Base-by-base conservation (phyloP, 148 eudicot species). In the Bassia scoparia region DNA sequence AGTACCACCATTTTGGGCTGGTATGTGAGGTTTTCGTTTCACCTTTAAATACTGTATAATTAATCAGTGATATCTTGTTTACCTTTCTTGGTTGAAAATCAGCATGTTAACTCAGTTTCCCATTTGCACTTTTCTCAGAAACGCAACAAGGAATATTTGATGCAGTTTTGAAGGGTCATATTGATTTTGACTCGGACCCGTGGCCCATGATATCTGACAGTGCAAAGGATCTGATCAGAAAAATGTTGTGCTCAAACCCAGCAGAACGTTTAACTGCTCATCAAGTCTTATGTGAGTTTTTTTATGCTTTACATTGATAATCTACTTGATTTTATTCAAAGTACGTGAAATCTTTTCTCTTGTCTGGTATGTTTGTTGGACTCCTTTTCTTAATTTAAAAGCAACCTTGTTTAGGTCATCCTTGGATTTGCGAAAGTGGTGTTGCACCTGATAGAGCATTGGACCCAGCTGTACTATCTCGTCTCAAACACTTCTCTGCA, bases 1-100 rank as follows among this genome's bases (percentile, higher is more conserved):
- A 70, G 97, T 89, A 17, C 98, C 98, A 15, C 98, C 98, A 43
- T 95, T 95, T 84, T 95, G 98, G 98, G 97, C 98, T 64, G 98
- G 98, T 95, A 86, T 80, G 75, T 72, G 37, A 33, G 21, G 27
- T 11, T 29, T 61, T 74, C n/a, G 0, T 43, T 34, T 31, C 18
- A 20, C 9, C 24, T 30, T 8, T 33, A 18, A 20, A 18, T 26
- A 30, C n/a, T n/a, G n/a, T n/a, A n/a, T 33, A 8, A 34, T 30
- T 34, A 20, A 20, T 33, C 5, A 21, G 18, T 24, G 66, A 41
- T 67, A 43, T 16, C 7, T 21, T 14, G 41, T 4, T 16, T 33
- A 29, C 60, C 44, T 31, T 30, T 31, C 18, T 33, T 41, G 26
- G 1, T 41, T 8, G 17, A 46, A 14, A 44, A 17, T 56, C 41